Evolutionary conservation across 2,329 filamentous ascomycete genomes (phyloP).

Genomic region (Akanthomyces muscarius): DNA sequence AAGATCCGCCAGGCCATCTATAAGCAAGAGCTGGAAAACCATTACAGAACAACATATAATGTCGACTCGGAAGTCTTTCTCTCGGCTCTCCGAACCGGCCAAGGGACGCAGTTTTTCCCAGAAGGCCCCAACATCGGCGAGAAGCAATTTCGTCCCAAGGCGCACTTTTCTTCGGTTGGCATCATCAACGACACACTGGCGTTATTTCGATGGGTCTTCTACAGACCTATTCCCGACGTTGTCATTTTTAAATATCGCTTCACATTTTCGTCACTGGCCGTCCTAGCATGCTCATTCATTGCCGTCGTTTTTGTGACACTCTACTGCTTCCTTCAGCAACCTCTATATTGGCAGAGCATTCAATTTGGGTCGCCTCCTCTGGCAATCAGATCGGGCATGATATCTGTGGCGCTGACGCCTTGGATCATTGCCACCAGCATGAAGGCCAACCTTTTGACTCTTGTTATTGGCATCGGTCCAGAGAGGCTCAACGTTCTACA

Average conservation of each 20-base stretch:
- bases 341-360: slow-evolving; percentile 86
- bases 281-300: slow-evolving; percentile 63
- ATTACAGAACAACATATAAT: slow-evolving; percentile 53
- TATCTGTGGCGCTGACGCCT: slow-evolving; percentile 83
- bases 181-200: slow-evolving; percentile 75
- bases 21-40: slow-evolving; percentile 72
- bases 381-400: slow-evolving; percentile 84
- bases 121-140: slow-evolving; percentile 55
- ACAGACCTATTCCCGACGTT: slow-evolving; percentile 76
- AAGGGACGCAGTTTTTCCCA: slow-evolving; percentile 71
- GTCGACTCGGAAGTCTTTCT: slow-evolving; percentile 46
- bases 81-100: slow-evolving; percentile 44
- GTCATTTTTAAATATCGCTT: slow-evolving; percentile 64
- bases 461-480: slow-evolving; percentile 85
- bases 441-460: slow-evolving; percentile 81
- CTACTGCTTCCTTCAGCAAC: slow-evolving; percentile 83
- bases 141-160: slow-evolving; percentile 57
- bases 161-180: slow-evolving; percentile 70
- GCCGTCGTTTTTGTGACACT: slow-evolving; percentile 70
- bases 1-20: slow-evolving; percentile 86
- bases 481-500: slow-evolving; percentile 91
- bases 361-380: slow-evolving; percentile 82
- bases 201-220: slow-evolving; percentile 84
- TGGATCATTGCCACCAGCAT: slow-evolving; percentile 89
- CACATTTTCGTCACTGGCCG: slow-evolving; percentile 75